These are phyloP conservation scores for Sedum album DNA, from an alignment of 164 flowering plant genomes.

Conservation along the genomic window DNA sequence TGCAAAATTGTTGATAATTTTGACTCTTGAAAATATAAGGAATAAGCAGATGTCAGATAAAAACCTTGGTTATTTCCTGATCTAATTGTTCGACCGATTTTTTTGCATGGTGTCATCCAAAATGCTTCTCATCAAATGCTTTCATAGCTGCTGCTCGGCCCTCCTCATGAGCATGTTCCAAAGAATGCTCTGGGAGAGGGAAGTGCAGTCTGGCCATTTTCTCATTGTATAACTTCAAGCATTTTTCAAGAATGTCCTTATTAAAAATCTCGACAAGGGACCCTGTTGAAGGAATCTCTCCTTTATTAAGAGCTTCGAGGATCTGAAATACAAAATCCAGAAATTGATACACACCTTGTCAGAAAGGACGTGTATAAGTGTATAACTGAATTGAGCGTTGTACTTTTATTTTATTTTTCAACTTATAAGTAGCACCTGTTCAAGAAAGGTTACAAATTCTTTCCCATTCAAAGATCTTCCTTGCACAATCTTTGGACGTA, in stretches of 20 bases:
- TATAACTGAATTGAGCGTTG: neutral
- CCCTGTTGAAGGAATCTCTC: conserved; percentile 98
- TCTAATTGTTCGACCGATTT: conserved; percentile 56
- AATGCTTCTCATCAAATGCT: conserved; percentile 80
- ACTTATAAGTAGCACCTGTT: conserved; percentile 49
- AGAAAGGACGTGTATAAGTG: neutral
- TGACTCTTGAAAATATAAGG: neutral
- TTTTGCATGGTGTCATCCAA: conserved; percentile 92
- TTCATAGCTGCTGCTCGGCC: conserved; percentile 46
- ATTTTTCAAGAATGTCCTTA: conserved; percentile 81
- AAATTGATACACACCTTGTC: too few relatives aligned
- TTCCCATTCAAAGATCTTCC: conserved; percentile 80
- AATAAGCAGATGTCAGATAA: neutral
- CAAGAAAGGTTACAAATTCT: conserved; percentile 82
- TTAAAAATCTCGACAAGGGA: conserved; percentile 96
- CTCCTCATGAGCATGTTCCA: conserved; percentile 46
- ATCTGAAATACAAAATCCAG: conserved; percentile 40
- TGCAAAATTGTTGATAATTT: neutral
- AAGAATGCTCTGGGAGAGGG: conserved; percentile 34
- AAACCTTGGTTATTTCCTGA: conserved; percentile 70
- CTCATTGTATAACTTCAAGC: conserved; percentile 71
- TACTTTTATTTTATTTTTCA: neutral
- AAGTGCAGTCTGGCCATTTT: conserved; percentile 47
- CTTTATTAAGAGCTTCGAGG: conserved; percentile 95
- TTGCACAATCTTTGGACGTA: conserved; percentile 93